Percentiles rank a stretch among this genome's conserved stretches.
These are phyloP conservation scores for Trametes villosa DNA, from an alignment of 768 basidiomycete species.

Conservation along the genomic window DNA sequence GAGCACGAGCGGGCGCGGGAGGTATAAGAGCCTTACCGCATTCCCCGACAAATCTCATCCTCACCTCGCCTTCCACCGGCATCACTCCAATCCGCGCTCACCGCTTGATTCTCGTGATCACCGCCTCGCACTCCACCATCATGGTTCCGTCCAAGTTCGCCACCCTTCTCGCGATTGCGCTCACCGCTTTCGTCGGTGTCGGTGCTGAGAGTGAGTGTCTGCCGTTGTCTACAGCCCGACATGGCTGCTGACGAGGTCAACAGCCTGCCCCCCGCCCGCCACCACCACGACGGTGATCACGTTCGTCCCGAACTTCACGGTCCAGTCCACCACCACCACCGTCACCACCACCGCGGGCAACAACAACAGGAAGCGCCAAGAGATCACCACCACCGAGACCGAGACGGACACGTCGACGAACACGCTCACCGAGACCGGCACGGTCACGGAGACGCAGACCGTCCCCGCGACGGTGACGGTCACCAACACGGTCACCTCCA, in stretches of 20 bases:
- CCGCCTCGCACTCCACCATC: background rate
- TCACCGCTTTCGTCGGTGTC: constrained; percentile 2
- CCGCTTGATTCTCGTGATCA: background rate
- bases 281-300: background rate
- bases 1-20: too few relatives aligned
- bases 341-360: constrained; percentile 3
- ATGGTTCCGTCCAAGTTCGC: constrained; percentile 11
- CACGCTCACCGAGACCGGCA: background rate
- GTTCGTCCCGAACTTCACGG: background rate
- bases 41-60: background rate
- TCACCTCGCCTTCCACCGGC: too few relatives aligned
- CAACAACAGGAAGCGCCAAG: background rate
- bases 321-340: constrained; percentile 12
- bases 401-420: background rate
- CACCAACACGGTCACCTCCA: background rate
- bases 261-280: background rate
- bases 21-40: too few relatives aligned
- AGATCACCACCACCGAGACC: too few relatives aligned
- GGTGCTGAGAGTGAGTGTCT: background rate
- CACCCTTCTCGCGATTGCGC: constrained; percentile 4
- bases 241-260: background rate
- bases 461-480: background rate
- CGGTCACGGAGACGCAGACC: background rate
- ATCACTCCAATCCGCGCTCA: background rate
- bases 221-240: background rate